Base-by-base conservation (phyloP, 495 filamentous ascomycete species). In the Penicillium herquei region DNA sequence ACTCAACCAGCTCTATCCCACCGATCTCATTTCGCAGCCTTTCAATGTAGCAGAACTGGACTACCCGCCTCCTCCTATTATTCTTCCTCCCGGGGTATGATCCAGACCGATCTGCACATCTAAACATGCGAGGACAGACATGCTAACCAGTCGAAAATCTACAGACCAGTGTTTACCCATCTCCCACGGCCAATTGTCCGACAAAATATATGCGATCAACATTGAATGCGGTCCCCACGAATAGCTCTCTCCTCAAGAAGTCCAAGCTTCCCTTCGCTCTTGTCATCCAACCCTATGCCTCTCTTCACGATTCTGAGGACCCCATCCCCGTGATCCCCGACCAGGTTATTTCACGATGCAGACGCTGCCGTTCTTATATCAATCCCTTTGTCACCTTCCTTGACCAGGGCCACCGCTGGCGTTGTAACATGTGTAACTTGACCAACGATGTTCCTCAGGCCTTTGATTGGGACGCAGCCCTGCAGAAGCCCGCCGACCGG, bases 361-460 rank as follows among this genome's bases (percentile, higher is more conserved):
- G 94, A 69, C 86, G 94, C 65, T 98, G 94, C 71, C 83, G 93
- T 55, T 92, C 93, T 41, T 98, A 98, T 66, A 98, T 98, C 77
- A 97, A 98, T 70, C 92, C 94, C 17, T 98, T 93, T 54, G 94
- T 92, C 42, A 90, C 88, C 49, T 98, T 98, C 79, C 75, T 98
- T 40, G 94, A 98, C 56, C 91, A 98, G 70, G 93, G 93, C 16
- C 94, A 98, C 76, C 84, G 94, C 65, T 98, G 94, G 94, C 86
- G 93, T 53, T 98, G 94, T 74, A 98, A 98, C 73, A 98, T 98
- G 93, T 98, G 94, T 68, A 97, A 96, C 70, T 78, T 98, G 53
- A 97, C 92, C 51, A 98, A 98, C 67, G 94, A 98, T 64, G 95
- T 98, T 13, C 94, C 94, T 8, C 95, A 98, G 74, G 92, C 92